Evolutionary conservation across 2,329 filamentous ascomycete species (phyloP).

Genomic region (Beauveria caledonica): DNA sequence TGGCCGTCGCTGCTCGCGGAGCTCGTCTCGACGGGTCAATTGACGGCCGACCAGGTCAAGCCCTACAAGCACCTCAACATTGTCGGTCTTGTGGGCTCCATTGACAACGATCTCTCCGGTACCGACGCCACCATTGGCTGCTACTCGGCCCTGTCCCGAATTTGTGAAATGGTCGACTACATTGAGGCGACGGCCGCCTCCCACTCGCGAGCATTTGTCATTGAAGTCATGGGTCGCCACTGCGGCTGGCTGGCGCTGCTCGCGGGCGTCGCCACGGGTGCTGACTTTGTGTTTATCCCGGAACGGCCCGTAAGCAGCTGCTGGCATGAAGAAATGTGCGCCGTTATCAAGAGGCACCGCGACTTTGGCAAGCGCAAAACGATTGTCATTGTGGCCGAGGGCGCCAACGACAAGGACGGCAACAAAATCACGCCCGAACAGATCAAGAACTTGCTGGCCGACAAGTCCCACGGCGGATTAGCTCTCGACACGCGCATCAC

Average conservation of each 20-base stretch:
- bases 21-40: slow-evolving; percentile 64
- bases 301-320: slow-evolving; percentile 82
- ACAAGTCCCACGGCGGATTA: slow-evolving; percentile 55
- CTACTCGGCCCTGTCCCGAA: slow-evolving; percentile 85
- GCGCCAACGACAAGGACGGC: slow-evolving; percentile 76
- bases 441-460: slow-evolving; percentile 83
- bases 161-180: slow-evolving; percentile 93
- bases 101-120: slow-evolving; percentile 96
- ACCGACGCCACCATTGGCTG: slow-evolving; percentile 97
- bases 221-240: slow-evolving; percentile 97
- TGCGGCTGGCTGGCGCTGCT: slow-evolving; percentile 97
- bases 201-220: slow-evolving; percentile 91
- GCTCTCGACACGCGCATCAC: slow-evolving; percentile 89
- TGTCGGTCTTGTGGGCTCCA: slow-evolving; percentile 90
- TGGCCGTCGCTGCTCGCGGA: slow-evolving; percentile 86
- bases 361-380: slow-evolving; percentile 89
- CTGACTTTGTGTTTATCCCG: slow-evolving; percentile 94
- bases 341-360: slow-evolving; percentile 71
- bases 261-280: slow-evolving; percentile 88
- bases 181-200: slow-evolving; percentile 93
- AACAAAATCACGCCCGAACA: slow-evolving; percentile 73
- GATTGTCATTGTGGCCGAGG: slow-evolving; percentile 95
- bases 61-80: slow-evolving; percentile 88
- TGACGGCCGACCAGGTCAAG: slow-evolving; percentile 61
- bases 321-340: slow-evolving; percentile 85